A percentile compares a stretch with the other conserved stretches of the same genome.
Evolutionary conservation across 2,329 filamentous ascomycete species (phyloP).

Genomic region (Sporothrix pseudoabietina): DNA sequence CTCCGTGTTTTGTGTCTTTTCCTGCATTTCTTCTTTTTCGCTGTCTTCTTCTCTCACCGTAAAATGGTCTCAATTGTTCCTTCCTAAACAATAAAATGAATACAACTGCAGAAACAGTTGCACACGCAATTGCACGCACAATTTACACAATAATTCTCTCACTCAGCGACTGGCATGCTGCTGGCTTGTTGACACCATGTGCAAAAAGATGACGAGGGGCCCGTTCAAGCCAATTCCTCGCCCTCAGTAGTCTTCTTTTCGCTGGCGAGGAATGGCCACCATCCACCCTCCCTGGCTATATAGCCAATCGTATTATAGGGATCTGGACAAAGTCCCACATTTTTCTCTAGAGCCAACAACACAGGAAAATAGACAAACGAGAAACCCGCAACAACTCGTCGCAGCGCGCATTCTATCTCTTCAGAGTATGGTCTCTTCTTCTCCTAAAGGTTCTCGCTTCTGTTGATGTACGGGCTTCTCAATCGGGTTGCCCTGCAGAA

Average conservation of each 20-base stretch:
- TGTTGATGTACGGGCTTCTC: background rate
- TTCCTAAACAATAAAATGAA: background rate
- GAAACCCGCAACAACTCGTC: background rate
- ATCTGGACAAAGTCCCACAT: background rate
- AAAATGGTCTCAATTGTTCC: background rate
- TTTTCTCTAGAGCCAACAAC: constrained; percentile 15
- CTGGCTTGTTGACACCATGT: constrained; percentile 10
- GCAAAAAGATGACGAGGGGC: background rate
- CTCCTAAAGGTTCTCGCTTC: background rate
- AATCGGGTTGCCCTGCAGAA: background rate
- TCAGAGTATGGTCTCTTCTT: background rate
- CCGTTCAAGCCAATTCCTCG: background rate
- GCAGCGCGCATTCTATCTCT: background rate
- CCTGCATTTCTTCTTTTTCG: background rate
- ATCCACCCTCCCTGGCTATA: background rate
- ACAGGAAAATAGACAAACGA: background rate
- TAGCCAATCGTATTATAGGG: constrained; percentile 22
- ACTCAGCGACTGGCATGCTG: constrained; percentile 11
- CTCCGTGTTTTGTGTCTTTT: background rate
- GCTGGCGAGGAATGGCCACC: constrained; percentile 5
- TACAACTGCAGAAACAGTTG: no score
- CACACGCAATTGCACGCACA: background rate
- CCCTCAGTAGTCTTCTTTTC: background rate
- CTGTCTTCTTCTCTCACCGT: background rate
- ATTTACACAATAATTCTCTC: background rate